Evolutionary conservation across 2,329 filamentous ascomycete genomes (phyloP), one percentile per base, ranked within the genome.

Genomic region (Ophiostoma pallidulum): DNA sequence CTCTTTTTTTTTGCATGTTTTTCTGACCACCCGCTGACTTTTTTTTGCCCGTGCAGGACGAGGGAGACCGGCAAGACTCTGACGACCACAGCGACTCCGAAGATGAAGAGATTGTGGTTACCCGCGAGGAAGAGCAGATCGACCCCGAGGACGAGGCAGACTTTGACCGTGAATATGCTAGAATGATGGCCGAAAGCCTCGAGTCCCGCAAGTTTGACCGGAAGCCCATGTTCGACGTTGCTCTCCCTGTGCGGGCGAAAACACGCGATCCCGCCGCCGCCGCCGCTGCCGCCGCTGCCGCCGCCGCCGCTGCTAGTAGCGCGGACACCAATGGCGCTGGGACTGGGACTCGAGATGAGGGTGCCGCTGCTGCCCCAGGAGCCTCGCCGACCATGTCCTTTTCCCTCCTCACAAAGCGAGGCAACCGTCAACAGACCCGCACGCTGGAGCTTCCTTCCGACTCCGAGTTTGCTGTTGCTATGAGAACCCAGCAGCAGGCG

Each of bases 151-250:
- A 84, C 35, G 92, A 98, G 60, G 92, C 91, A 7, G 92, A 98
- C 36, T 98, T 98, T 62, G 94, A 98, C 61, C 86, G 91, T 58
- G 92, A 97, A 66, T 92, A 95, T 64, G 90, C 92, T 32, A 96
- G 94, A 66, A 86, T 98, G 79, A 97, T 98, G 91, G 79, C 90
- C 43, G 92, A 98, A 65, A 96, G 91, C 67, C 71, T 95, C 58
- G 92, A 98, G 57, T 94, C 91, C 4, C 81, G 92, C 57, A 96
- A 95, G 59, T 94, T 95, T 57, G 92, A 98, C 60, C 86, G 92
- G 53, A 96, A 95, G 66, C 81, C 86, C 24, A 76, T 92, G 44
- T 96, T 98, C 60, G 94, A 98, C 62, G 87, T 97, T n/a, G 89
- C 94, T 1, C 70, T 98, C n/a, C 92, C 92, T 0, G 90, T 98